Evolutionary conservation across 495 filamentous ascomycete species (phyloP), one percentile per base, ranked within the genome.

Genomic region (Talaromyces adpressus): DNA sequence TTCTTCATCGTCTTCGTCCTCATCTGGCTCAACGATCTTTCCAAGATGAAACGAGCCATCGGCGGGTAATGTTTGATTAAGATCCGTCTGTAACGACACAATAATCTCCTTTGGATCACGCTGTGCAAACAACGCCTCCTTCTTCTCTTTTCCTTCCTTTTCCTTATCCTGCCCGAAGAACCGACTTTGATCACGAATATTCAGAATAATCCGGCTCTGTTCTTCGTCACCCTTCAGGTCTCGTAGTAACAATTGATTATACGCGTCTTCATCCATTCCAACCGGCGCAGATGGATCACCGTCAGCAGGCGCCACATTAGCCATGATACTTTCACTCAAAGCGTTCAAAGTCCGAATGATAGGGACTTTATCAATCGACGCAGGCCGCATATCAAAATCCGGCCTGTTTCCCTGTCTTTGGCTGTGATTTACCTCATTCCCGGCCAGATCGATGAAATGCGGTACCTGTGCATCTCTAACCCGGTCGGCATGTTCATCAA

Each of bases 351-450:
- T 90, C 36, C 87, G 84, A 67, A 97, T 87, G 58, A 97, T 93
- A 0, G 90, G 90, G 6, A 88, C 85, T 68, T 86, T 88, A 47
- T 90, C 85, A 22, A 79, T 69, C 0, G 77, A 74, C 3, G 78
- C 80, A 1, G 91, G 91, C 52, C 90, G 82, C 93, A 98, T 97
- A 58, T 92, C 91, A 20, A 87, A 69, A 69, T 97, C 93, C 36
- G 91, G 89, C 53, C 86, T 80, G 71, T 98, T 98, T 49, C 93
- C 93, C 67, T 85, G 81, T 64, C 79, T 78, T 69, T 89, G 85
- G 66, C 84, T 90, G 71, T 96, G 83, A 69, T 98, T 91, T 69
- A 90, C 89, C 74, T 98, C 94, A 70, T 98, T 98, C 32, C 89
- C 94, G 70, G 92, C 91, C 36, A 98, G 69, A 74, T 98, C 89